Base-by-base conservation (phyloP, 148 eudicot genomes). In the Drosera capensis region DNA sequence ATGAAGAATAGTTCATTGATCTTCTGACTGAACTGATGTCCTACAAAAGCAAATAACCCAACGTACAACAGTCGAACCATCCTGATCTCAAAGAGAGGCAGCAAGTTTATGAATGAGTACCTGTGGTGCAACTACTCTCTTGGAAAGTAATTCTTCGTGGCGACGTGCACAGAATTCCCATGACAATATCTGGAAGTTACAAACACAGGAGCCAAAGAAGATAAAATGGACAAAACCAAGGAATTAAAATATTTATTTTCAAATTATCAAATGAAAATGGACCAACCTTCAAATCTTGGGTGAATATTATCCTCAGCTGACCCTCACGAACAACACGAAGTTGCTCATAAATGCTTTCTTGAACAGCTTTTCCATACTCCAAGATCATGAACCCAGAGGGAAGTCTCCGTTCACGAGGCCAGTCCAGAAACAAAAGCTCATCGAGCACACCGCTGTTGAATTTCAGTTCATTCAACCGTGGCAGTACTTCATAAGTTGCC, bases 81-180 rank as follows among this genome's bases (percentile, higher is more conserved):
- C 9, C 31, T 28, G 6, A 28, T 28, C 6, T 9, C 31, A 28
- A 28, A 43, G 25, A 49, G 24, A 25, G 23, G 48, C 16, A 25
- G 18, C 18, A 29, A 16, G 31, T 9, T 23, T 25, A 22, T 2
- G 38, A 30, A 50, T 35, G 3, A 25, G 28, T 72, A 90, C 97
- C 94, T 84, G 94, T 45, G 97, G 87, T 18, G 87, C 84, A 21
- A 90, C 87, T 66, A 90, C 43, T 56, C 86, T 72, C 37, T 94
- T 78, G 21, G 93, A 78, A 65, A 90, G 86, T 41, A 90, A 79
- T 57, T 90, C 97, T 63, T 90, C 97, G 49, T 90, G 97, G 13
- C 82, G 84, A 28, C 80, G 66, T 22, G 95, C 92, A 71, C 97
- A 90, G 50, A 90, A 90, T 46, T 90, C 97, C 96, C 96, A 86